These are phyloP conservation scores for Pythium phragmiticola DNA, from an alignment of 352 stramenopile species.

Conservation along the genomic window DNA sequence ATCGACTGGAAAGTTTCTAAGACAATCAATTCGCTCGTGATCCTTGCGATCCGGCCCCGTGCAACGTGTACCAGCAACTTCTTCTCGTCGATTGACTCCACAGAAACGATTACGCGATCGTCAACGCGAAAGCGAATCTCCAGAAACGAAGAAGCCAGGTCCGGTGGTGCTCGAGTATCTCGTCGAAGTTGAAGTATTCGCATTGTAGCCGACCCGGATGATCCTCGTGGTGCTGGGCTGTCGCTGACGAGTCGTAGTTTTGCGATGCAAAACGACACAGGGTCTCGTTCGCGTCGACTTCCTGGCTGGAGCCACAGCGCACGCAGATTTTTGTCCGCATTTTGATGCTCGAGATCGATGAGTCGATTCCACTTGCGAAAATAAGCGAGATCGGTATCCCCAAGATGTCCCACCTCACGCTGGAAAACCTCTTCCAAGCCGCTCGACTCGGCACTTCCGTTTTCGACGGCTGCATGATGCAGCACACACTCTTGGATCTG, in stretches of 20 bases:
- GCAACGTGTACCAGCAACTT: conserved; percentile 65
- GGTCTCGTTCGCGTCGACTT: conserved; percentile 54
- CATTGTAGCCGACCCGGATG: conserved; percentile 31
- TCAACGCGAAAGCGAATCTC: conserved; percentile 62
- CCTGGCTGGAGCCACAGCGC: conserved; percentile 67
- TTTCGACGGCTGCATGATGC: conserved; percentile 76
- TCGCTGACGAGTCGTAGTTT: conserved; percentile 51
- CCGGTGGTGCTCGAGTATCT: conserved; percentile 33
- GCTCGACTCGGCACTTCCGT: conserved; percentile 63
- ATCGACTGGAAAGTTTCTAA: conserved; percentile 62
- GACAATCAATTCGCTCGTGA: conserved; percentile 47
- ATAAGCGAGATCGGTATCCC: conserved; percentile 51
- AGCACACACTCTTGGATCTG: conserved; percentile 84
- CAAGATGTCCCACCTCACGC: conserved; percentile 53
- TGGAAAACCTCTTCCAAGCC: conserved; percentile 70
- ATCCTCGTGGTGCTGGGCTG: conserved; percentile 27
- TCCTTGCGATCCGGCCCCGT: conserved; percentile 41
- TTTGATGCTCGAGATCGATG: conserved; percentile 74
- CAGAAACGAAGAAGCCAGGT: conserved; percentile 33
- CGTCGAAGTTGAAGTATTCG: conserved; percentile 51
- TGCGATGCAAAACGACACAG: conserved; percentile 55
- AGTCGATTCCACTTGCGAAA: conserved; percentile 75
- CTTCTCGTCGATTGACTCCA: conserved; percentile 65
- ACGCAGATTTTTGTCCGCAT: conserved; percentile 65
- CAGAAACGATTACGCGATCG: conserved; percentile 73